Evolutionary conservation across 2,329 filamentous ascomycete genomes (phyloP).

Genomic region (Trichoderma atrobrunneum): DNA sequence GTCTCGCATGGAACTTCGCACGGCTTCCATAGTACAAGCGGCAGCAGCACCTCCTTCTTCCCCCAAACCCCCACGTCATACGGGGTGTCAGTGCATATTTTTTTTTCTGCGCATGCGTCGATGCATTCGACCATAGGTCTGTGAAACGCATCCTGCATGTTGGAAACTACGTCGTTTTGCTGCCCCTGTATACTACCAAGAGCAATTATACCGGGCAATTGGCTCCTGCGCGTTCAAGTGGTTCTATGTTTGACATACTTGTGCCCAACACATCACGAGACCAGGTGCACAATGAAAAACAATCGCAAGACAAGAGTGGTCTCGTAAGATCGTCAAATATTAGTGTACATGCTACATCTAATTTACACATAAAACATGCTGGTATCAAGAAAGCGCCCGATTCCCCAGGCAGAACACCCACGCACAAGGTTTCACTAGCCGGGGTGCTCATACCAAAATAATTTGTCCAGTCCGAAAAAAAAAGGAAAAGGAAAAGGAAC

Average conservation of each 20-base stretch:
- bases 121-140: not conserved
- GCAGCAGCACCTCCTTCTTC: not conserved
- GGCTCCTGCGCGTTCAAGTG: not conserved
- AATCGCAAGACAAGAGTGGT: not conserved
- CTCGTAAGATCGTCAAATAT: constrained; percentile 8
- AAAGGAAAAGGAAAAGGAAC: not conserved
- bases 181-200: not conserved
- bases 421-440: not conserved
- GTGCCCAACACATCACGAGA: not conserved
- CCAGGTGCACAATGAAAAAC: not conserved
- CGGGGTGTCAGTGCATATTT: not conserved
- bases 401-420: not conserved
- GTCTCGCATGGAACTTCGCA: constrained; percentile 7
- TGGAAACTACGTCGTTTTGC: not conserved
- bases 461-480: not conserved
- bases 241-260: not conserved
- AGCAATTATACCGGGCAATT: not conserved
- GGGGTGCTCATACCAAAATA: not conserved
- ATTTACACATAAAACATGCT: constrained; percentile 15
- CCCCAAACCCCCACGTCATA: constrained; percentile 5
- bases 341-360: constrained; percentile 16
- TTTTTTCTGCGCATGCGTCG: not conserved
- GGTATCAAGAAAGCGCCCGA: constrained; percentile 13
- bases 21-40: not conserved
- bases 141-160: constrained; percentile 7